Base-by-base conservation (phyloP, 2,329 filamentous ascomycete genomes). In the Trichoderma atrobrunneum region DNA sequence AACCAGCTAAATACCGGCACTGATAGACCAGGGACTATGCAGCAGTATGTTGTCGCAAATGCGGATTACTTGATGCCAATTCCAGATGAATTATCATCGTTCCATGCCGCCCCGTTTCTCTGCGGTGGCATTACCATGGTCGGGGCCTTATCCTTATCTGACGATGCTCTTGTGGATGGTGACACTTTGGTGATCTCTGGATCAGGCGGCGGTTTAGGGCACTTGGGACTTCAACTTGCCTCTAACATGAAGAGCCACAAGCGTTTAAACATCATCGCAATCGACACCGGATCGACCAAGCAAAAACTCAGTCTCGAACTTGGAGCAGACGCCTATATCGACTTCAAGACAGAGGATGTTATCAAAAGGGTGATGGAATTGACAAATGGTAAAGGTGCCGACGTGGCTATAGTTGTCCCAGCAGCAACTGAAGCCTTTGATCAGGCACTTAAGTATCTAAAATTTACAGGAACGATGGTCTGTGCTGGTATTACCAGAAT, bases 11-110 rank as follows among this genome's bases (percentile, higher is more conserved):
- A 67, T 8, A 67, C 64, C 2, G 51, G 64, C 34, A 67, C 64
- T 11, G 64, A 67, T 39, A 67, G 57, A 18, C 64, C 64, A 21
- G 51, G 64, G 2, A 67, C 51, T 11, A 67, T 67, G 64, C 64
- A 67, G 24, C 64, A 67, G n/a, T 67, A 59, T 34, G 64, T 67
- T 24, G 64, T 67, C 26, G 64, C 64, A 11, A 67, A 67, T 8
- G 64, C 64, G 16, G 24, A 67, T 28, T 67, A 67, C 28, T 59
- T 67, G 18, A 67, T 67, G 64, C 64, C 51, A 10, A 67, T 67
- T 10, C 64, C 64, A 21, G 64, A 67, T 30, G 51, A 43, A 7
- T 5, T 67, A 5, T 43, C 51, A 7, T 67, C 64, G 7, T 16
- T 28, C 12, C 51, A 59, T 8, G 64, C 64, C 8, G 64, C 64